Evolutionary conservation across 2,329 filamentous ascomycete genomes (phyloP).

Genomic region (Diplocarpon mali): DNA sequence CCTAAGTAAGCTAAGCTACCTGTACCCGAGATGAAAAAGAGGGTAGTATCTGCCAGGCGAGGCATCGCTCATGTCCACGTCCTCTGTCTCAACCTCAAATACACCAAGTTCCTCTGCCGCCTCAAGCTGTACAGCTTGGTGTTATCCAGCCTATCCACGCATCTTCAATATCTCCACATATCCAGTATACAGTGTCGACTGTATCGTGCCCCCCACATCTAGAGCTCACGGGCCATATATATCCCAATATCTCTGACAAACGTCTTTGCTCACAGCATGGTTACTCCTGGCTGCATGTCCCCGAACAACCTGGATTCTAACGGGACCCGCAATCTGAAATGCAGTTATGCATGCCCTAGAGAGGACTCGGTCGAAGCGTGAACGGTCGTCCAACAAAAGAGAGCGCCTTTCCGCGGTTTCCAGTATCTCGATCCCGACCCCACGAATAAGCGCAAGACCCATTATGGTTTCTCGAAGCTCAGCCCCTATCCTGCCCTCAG

Average conservation of each 20-base stretch:
- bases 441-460: conserved; percentile 11
- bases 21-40: too few relatives aligned
- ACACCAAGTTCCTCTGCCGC: too few relatives aligned
- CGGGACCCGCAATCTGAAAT: neutral
- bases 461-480: conserved; percentile 12
- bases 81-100: too few relatives aligned
- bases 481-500: conserved; percentile 11
- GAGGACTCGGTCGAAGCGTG: conserved; percentile 8
- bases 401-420: conserved; percentile 5
- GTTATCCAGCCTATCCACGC: too few relatives aligned
- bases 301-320: conserved; percentile 5
- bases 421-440: conserved; percentile 5
- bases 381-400: conserved; percentile 4
- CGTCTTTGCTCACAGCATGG: conserved; percentile 10
- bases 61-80: too few relatives aligned
- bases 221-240: too few relatives aligned
- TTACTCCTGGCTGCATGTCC: conserved; percentile 11
- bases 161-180: too few relatives aligned
- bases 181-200: too few relatives aligned
- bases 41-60: too few relatives aligned
- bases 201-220: too few relatives aligned
- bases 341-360: conserved; percentile 12
- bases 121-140: too few relatives aligned
- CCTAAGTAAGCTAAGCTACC: too few relatives aligned
- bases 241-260: neutral